These are phyloP conservation scores for Serendipita indica DNA, from an alignment of 768 basidiomycete species.

Conservation along the genomic window DNA sequence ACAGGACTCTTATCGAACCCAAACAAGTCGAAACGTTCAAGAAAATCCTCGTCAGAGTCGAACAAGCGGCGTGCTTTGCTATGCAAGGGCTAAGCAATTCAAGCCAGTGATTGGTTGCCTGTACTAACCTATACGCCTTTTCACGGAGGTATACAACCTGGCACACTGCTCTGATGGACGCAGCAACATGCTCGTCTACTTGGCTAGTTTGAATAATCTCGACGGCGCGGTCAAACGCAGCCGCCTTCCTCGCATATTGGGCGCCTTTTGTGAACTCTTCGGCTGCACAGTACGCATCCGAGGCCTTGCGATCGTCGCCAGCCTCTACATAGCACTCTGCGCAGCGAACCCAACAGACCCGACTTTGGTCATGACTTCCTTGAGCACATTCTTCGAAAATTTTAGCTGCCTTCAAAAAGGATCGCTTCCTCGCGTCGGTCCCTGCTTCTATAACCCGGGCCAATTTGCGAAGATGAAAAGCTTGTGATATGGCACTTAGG, in stretches of 20 bases:
- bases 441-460: constrained; percentile 27
- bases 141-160: background rate
- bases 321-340: constrained; percentile 34
- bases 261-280: constrained; percentile 32
- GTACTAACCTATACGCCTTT: background rate
- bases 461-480: constrained; percentile 39
- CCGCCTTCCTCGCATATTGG: constrained; percentile 34
- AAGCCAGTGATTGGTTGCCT: background rate
- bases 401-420: constrained; percentile 33
- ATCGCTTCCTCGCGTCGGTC: constrained; percentile 19
- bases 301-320: constrained; percentile 30
- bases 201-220: constrained; percentile 28
- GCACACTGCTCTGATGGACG: background rate
- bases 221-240: constrained; percentile 39
- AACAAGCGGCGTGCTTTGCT: background rate
- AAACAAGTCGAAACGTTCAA: background rate
- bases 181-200: constrained; percentile 23
- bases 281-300: constrained; percentile 29
- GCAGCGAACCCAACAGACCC: constrained; percentile 29
- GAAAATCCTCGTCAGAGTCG: background rate
- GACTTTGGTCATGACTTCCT: constrained; percentile 18
- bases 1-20: background rate
- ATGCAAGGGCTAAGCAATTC: background rate
- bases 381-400: constrained; percentile 34
- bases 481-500: constrained; percentile 33